Conservation (phyloP, 345 rosid genomes). For the Pseudoturritis turrita region DNA sequence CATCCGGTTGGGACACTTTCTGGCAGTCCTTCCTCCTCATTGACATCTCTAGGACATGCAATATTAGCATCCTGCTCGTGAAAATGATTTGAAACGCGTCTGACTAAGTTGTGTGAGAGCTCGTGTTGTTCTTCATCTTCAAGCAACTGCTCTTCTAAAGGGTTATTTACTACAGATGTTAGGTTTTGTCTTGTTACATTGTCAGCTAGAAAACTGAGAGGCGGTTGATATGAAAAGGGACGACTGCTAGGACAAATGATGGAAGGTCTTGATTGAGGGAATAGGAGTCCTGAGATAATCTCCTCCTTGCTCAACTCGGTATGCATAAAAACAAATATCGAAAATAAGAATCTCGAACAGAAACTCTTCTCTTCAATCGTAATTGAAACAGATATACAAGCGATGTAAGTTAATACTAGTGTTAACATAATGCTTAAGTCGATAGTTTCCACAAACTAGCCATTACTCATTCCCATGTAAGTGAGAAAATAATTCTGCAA, state of each 20-base stretch:
- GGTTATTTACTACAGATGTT: slow-evolving; percentile 7
- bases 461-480: neutral
- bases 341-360: neutral
- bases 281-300: slow-evolving; percentile 57
- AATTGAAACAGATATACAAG: neutral
- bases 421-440: neutral
- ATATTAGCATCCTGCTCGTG: slow-evolving; percentile 35
- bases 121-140: slow-evolving; percentile 33
- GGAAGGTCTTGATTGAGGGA: slow-evolving; percentile 40
- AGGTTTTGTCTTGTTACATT: slow-evolving; percentile 23
- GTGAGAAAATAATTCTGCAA: neutral
- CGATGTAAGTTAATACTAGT: neutral
- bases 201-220: slow-evolving; percentile 29
- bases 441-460: neutral
- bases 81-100: slow-evolving; percentile 20
- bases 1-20: slow-evolving; percentile 24
- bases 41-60: slow-evolving; percentile 48
- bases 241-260: slow-evolving; percentile 34
- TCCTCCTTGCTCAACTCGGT: slow-evolving; percentile 71
- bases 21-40: slow-evolving; percentile 30
- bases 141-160: slow-evolving; percentile 23
- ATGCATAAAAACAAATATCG: slow-evolving; percentile 12
- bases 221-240: slow-evolving; percentile 32
- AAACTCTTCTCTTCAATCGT: neutral
- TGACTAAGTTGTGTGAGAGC: slow-evolving; percentile 27